Evolutionary conservation across 108 stramenopile species (phyloP), one percentile per base, ranked within the genome.

Genomic region (Pseudonitzschia multistriata): DNA sequence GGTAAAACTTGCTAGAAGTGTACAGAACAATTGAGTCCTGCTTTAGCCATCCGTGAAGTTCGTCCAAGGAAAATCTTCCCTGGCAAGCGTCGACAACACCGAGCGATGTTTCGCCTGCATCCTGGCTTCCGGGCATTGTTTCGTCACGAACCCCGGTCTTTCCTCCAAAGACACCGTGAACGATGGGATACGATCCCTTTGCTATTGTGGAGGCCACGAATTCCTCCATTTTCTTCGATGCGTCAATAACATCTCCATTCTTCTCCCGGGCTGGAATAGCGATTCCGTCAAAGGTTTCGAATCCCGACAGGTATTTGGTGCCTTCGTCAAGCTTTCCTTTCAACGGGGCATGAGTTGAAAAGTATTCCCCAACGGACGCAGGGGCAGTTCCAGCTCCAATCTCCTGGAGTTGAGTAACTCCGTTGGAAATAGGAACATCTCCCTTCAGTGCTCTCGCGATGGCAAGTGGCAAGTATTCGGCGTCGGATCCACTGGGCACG

Each of bases 41-140:
- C 17, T 81, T 81, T 0, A 88, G 47, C 88, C 88, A 88, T 33
- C 55, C 67, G 27, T 85, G 74, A 55, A 88, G 67, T 74, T 88
- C 88, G 35, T 85, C 75, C 11, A 62, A 33, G 7, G 84, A 79
- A 47, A 88, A 88, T 40, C 88, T 71, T 39, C 80, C 88, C 71
- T 88, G 88, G 62, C 88, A 88, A 29, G 88, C 88, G 70, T 88
- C 88, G 28, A 88, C 79, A 64, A 88, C 84, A 39, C 83, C 84
- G 25, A 88, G 52, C 21, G 81, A 80, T 28, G 48, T 82, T 22
- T 73, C 67, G 13, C 87, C 84, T 27, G 49, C 64, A 37, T 82
- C 83, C n/a, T 68, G 5, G 62, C 85, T 88, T 34, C 53, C 66
- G 34, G 88, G 85, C 88, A 88, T 84, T 37, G 55, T 62, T 22